Conservation (phyloP, 106 monocot genomes). For the Dioscorea zingiberensis region DNA sequence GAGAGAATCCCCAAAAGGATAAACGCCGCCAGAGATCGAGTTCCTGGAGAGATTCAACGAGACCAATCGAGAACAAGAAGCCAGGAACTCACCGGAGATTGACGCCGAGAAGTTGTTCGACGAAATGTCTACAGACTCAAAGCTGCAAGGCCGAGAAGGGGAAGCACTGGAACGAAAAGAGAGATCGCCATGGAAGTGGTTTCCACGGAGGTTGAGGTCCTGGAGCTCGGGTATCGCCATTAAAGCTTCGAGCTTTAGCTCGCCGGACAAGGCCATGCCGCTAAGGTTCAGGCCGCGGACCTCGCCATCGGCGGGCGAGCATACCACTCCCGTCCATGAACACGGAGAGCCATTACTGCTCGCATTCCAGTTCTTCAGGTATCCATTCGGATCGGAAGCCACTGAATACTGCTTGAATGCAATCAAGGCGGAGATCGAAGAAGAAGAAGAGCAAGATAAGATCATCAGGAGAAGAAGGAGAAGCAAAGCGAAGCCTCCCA, state of each 20-base stretch:
- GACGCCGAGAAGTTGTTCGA: conserved; percentile 45
- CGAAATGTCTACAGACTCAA: conserved; percentile 53
- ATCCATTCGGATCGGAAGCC: conserved; percentile 22
- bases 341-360: conserved; percentile 17
- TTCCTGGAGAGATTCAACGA: conserved; percentile 59
- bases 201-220: conserved; percentile 34
- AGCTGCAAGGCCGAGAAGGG: conserved; percentile 22
- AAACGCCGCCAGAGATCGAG: conserved; percentile 47
- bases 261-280: conserved; percentile 37
- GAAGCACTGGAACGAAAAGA: conserved; percentile 20
- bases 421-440: conserved; percentile 18
- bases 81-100: conserved; percentile 31
- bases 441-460: background rate
- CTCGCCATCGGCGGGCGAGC: conserved; percentile 29
- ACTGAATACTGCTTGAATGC: conserved; percentile 46
- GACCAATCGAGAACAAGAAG: conserved; percentile 24
- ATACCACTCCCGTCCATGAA: conserved; percentile 55
- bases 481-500: conserved; percentile 13
- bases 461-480: conserved; percentile 9
- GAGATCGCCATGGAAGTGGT: conserved; percentile 59
- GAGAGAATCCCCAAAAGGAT: conserved; percentile 36
- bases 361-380: conserved; percentile 28
- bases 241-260: conserved; percentile 28
- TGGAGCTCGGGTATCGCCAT: conserved; percentile 28
- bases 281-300: conserved; percentile 30